Evolutionary conservation across 352 stramenopile genomes (phyloP).

Genomic region (Ochromonadaceae sp.): DNA sequence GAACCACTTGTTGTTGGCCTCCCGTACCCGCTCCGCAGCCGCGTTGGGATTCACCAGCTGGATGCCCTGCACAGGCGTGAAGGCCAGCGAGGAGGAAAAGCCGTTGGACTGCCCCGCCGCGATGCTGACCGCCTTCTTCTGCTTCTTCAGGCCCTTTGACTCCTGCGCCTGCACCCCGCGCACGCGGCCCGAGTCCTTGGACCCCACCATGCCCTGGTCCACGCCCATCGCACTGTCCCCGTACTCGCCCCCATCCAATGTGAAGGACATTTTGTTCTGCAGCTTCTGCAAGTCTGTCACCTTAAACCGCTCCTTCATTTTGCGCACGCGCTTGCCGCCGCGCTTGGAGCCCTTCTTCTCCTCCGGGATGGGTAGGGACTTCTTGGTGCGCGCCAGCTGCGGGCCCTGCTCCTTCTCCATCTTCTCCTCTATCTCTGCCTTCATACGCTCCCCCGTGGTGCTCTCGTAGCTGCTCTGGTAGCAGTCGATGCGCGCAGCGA

Average conservation of each 20-base stretch:
- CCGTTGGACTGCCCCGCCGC: slow-evolving; percentile 44
- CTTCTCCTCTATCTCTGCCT: slow-evolving; percentile 71
- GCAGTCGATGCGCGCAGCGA: slow-evolving; percentile 80
- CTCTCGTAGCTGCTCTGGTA: slow-evolving; percentile 22
- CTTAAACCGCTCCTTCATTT: slow-evolving; percentile 90
- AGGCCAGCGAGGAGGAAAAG: slow-evolving; percentile 85
- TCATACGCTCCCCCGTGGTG: slow-evolving; percentile 58
- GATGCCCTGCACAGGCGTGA: slow-evolving; percentile 82
- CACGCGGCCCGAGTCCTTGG: slow-evolving; percentile 29
- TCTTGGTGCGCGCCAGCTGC: slow-evolving; percentile 87
- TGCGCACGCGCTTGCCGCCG: slow-evolving; percentile 46
- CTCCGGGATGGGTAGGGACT: slow-evolving; percentile 85
- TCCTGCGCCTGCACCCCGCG: slow-evolving; percentile 18
- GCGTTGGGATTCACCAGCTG: slow-evolving; percentile 92
- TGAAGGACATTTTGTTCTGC: slow-evolving; percentile 87
- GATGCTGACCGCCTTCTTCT: slow-evolving; percentile 72
- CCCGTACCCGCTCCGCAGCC: slow-evolving; percentile 63
- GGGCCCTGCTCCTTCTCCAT: slow-evolving; percentile 93
- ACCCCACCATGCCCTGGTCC: slow-evolving; percentile 68
- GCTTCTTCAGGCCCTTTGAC: slow-evolving; percentile 39
- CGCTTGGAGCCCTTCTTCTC: slow-evolving; percentile 56
- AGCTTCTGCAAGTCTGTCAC: slow-evolving; percentile 93
- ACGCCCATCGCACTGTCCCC: slow-evolving; percentile 96
- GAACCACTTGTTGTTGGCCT: slow-evolving; percentile 96
- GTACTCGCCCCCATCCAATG: slow-evolving; percentile 79